Evolutionary conservation across 2,329 filamentous ascomycete species (phyloP), one percentile per base, ranked within the genome.

Genomic region (Phyllosticta ampelicida): DNA sequence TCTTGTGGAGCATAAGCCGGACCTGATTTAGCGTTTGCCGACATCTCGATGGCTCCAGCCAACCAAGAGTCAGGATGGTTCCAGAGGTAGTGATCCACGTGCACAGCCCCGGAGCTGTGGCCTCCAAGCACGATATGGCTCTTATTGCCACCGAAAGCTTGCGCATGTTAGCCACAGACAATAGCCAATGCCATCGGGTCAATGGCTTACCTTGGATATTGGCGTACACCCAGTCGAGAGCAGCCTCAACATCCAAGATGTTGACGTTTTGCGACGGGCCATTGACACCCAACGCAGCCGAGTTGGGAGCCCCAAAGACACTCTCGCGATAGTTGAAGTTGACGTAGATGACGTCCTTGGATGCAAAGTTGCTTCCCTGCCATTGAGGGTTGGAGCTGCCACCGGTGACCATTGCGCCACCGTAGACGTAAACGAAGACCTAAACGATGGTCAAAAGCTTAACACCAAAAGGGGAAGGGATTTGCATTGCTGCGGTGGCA

Each of bases 361-460:
- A 59, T 52, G 56, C 44, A 54, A 49, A 63, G 54, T 56, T 56
- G 54, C 54, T 56, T n/a, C 58, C 58, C 20, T 60, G 54, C 54
- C 74, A 62, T 18, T 70, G 69, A 19, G 73, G 69, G 61, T 75
- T 75, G 65, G 71, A 75, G 65, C 49, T 49, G 18, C 58, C 54
- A 8, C 72, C 72, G 6, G 71, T 73, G 55, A 75, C 73, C 65
- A 75, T 75, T 0, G 73, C 73, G 49, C 73, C 74, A 5, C 75
- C 75, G 20, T 76, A 75, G 64, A 77, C 77, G 61, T 76, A 77
- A 1, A 78, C 71, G 19, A 74, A 63, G 0, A 76, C 73, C 28
- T 58, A 28, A 48, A 54, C 36, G 6, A 20, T 21, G 11, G 51
- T 58, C 54, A 58, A 44, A 52, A 50, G 51, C 48, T 53, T 23